These are phyloP conservation scores for Phytophthora syringae DNA, from an alignment of 352 stramenopile genomes.

Conservation along the genomic window DNA sequence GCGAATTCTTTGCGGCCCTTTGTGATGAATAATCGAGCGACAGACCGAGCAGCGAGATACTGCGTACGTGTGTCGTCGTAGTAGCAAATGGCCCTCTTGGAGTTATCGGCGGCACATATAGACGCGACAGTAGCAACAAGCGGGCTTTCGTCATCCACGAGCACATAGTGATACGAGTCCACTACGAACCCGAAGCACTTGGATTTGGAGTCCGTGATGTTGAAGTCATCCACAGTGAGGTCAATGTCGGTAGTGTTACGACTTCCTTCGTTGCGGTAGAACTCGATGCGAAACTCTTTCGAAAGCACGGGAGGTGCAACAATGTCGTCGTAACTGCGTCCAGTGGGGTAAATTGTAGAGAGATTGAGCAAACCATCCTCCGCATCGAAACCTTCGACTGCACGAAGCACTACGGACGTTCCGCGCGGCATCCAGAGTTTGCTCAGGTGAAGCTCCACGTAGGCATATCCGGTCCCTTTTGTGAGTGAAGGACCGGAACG, in stretches of 20 bases:
- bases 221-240: slow-evolving; percentile 18
- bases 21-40: slow-evolving; percentile 24
- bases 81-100: slow-evolving; percentile 60
- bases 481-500: slow-evolving; percentile 56
- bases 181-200: slow-evolving; percentile 63
- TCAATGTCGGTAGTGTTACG: slow-evolving; percentile 5
- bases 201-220: slow-evolving; percentile 22
- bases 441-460: slow-evolving; percentile 54
- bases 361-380: slow-evolving; percentile 50
- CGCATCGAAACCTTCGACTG: slow-evolving; percentile 48
- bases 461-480: slow-evolving; percentile 56
- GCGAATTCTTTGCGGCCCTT: slow-evolving; percentile 22
- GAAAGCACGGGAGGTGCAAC: slow-evolving; percentile 40
- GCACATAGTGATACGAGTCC: slow-evolving; percentile 50
- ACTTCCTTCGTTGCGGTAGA: slow-evolving; percentile 46
- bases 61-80: slow-evolving; percentile 36
- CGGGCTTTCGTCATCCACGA: slow-evolving; percentile 38
- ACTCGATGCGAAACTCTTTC: slow-evolving; percentile 61
- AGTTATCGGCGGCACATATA: slow-evolving; percentile 66
- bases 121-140: slow-evolving; percentile 44
- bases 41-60: slow-evolving; percentile 44
- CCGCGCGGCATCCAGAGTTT: slow-evolving; percentile 51
- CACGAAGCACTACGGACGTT: slow-evolving; percentile 45
- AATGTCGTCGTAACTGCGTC: slow-evolving; percentile 29
- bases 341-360: slow-evolving; percentile 37